phyloP scores from a whole-genome alignment of 768 basidiomycete genomes.

The Aureoboletus auriporus region DNA sequence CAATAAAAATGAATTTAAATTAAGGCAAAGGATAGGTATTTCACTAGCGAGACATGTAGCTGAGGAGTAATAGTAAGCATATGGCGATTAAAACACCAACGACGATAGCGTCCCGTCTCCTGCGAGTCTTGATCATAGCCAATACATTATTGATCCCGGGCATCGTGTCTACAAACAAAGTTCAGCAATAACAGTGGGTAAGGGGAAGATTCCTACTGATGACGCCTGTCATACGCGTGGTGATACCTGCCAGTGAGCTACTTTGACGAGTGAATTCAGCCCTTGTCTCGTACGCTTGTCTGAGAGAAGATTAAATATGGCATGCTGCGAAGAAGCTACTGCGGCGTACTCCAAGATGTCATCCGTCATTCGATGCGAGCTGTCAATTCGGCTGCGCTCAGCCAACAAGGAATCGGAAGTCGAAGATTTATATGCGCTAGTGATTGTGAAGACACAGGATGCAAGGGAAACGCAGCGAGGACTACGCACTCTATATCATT shows the following conservation, averaged over 20 bases:
- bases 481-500: conserved; percentile 88
- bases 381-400: conserved; percentile 88
- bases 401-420: conserved; percentile 82
- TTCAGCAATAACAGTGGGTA: neutral
- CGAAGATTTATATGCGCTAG: conserved; percentile 87
- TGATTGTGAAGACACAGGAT: neutral
- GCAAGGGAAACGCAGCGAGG: neutral
- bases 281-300: conserved; percentile 96
- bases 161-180: conserved; percentile 59
- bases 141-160: conserved; percentile 94
- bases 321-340: neutral
- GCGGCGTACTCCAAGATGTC: conserved; percentile 74
- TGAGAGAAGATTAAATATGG: conserved; percentile 27
- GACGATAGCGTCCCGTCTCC: conserved; percentile 86
- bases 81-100: conserved; percentile 86
- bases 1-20: neutral
- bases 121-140: conserved; percentile 87
- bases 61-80: conserved; percentile 62
- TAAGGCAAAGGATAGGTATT: conserved; percentile 1
- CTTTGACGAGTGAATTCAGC: conserved; percentile 88
- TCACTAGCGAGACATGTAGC: conserved; percentile 38
- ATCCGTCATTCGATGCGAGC: conserved; percentile 92
- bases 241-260: conserved; percentile 69
- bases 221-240: conserved; percentile 78
- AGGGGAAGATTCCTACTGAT: conserved; percentile 51